Evolutionary conservation across 164 flowering plant species (phyloP).

Genomic region (Liquidambar formosana): DNA sequence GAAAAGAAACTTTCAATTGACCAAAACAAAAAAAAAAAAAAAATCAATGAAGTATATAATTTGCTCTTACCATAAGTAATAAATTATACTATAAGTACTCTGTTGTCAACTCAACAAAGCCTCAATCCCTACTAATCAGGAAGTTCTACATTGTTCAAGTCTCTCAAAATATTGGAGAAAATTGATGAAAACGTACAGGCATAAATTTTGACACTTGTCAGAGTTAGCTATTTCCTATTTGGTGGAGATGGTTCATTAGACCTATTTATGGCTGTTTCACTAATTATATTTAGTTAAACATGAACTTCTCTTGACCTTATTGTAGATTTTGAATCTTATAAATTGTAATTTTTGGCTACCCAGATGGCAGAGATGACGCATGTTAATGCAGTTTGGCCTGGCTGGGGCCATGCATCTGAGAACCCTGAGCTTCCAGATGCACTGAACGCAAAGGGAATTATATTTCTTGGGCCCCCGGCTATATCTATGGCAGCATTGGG

Average conservation of each 20-base stretch:
- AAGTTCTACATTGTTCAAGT: slow-evolving; percentile 2
- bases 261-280: neutral
- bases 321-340: slow-evolving; percentile 2
- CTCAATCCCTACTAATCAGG: neutral
- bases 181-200: neutral
- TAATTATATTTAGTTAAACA: neutral
- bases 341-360: slow-evolving; percentile 13
- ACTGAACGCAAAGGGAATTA: slow-evolving; percentile 69
- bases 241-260: neutral
- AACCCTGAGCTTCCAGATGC: slow-evolving; percentile 99
- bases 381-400: slow-evolving; percentile 99
- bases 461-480: slow-evolving; percentile 97
- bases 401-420: slow-evolving; percentile 99
- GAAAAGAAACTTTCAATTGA: neutral
- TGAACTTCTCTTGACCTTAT: neutral
- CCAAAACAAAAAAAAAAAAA: too few relatives aligned
- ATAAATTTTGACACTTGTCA: neutral
- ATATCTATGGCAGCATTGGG: slow-evolving; percentile 94
- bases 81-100: neutral
- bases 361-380: slow-evolving; percentile 97
- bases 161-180: neutral
- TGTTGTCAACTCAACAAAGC: too few relatives aligned
- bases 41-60: too few relatives aligned
- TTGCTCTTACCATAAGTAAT: neutral
- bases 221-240: neutral